Evolutionary conservation across 495 filamentous ascomycete species (phyloP), one percentile per base, ranked within the genome.

Genomic region (Cetradonia linearis): DNA sequence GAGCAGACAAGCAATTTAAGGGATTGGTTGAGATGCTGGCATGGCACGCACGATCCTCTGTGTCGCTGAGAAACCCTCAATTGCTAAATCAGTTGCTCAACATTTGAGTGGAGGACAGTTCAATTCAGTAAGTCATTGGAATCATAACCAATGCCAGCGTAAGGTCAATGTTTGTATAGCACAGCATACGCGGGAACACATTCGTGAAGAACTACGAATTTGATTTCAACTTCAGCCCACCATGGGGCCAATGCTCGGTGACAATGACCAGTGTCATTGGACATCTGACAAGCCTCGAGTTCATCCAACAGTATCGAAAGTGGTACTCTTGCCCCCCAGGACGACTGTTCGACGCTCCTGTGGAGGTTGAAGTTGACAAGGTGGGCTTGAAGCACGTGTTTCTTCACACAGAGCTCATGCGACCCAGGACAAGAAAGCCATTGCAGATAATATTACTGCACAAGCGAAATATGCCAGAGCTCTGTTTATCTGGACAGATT

Each of bases 401-500:
- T 23, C 25, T 14, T 2, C 2, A 58, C 20, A 9, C 8, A 16
- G 34, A 34, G 42, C 40, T 55, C 23, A 49, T 16, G 25, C 6
- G 4, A 49, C 8, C 31, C 63, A 94, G 85, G 85, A 92, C 68
- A 91, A 89, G 67, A 82, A 81, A 65, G 74, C 82, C 20, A 87
- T 97, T 58, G 89, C 91, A 10, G 75, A 82, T 6, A 98, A 98
- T 67, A 97, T 98, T 67, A 77, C 83, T 50, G 71, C 76, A 7
- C 83, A 93, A 70, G 93, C 94, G 14, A 80, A 79, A 48, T 77
- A 80, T 65, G 74, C 81, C 57, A 78, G 77, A 65, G 82, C 82
- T 23, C 77, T 98, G 16, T 93, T 90, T 70, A 95, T 98, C 66
- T 98, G 93, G 93, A 98, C 93, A 1, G 93, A 98, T 78, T 97